Base-by-base conservation (phyloP, 345 rosid species). In the Nasturtium officinale region DNA sequence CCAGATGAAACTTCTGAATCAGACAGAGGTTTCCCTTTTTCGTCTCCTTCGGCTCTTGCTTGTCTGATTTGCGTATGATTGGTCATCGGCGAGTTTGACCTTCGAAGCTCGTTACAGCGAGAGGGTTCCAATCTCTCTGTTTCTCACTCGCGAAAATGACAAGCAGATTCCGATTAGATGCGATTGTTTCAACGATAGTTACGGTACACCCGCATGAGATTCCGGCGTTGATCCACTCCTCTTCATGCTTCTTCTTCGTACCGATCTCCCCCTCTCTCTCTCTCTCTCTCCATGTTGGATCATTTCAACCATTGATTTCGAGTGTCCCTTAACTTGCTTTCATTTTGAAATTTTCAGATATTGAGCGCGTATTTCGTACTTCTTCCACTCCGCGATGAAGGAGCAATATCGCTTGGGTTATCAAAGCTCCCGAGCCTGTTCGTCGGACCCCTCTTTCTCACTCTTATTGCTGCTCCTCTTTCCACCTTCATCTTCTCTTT, bases 221-320 rank as follows among this genome's bases (percentile, higher is more conserved):
- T 80, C 81, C 94, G 43, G 76, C 90, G 26, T 70, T 90, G 73
- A 80, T 90, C 51, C 90, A 89, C 77, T 85, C 98, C 38, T 83
- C 90, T 74, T 83, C 92, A 30, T 90, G 87, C 66, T 90, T 90
- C 94, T 90, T 93, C 91, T 93, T 91, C 78, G 97, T 90, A 87
- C 78, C 77, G 62, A 38, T 79, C 74, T 9, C 21, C 5, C 1
- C 2, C 25, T 25, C 20, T 17, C 26, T 40, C 53, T 25, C 64
- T 23, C 25, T 25, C 20, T 17, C 26, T 40, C 53, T 25, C 64
- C 45, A 17, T 10, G 0, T 58, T 38, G 25, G 3, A 17, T 54
- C 25, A 18, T 32, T 42, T 32, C 6, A 32, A 20, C 47, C 54
- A 28, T 18, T 53, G 12, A 56, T 63, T 35, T 62, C 5, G n/a